These are phyloP conservation scores for Camellia lanceoleosa DNA, from an alignment of 148 eudicot species.

Conservation along the genomic window DNA sequence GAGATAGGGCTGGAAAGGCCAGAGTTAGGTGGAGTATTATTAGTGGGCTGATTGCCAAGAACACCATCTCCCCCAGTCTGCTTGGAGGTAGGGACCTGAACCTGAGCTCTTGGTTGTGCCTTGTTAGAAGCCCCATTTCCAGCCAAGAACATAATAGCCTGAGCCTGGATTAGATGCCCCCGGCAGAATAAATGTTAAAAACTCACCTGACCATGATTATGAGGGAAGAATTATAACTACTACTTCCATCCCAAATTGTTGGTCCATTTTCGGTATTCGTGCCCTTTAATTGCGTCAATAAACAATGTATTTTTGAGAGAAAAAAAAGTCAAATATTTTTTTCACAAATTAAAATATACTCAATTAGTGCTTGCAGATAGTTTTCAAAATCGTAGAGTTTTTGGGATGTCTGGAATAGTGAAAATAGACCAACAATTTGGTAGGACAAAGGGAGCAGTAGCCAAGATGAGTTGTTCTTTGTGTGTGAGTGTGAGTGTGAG, in stretches of 20 bases:
- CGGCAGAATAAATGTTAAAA: not conserved
- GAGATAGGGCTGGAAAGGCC: constrained; percentile 38
- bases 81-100: constrained; percentile 28
- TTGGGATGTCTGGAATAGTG: no score
- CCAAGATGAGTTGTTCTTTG: not conserved
- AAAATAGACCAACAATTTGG: no score
- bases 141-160: constrained; percentile 69
- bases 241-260: not conserved
- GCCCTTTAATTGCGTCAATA: no score
- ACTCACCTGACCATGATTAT: not conserved
- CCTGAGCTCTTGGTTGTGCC: constrained; percentile 31
- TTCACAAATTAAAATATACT: no score
- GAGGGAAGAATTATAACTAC: not conserved
- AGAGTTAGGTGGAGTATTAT: constrained; percentile 24
- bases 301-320: no score
- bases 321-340: no score
- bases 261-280: no score
- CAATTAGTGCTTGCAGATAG: no score
- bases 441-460: not conserved
- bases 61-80: constrained; percentile 25
- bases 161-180: constrained; percentile 38
- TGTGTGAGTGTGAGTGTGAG: not conserved
- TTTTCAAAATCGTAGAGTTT: no score
- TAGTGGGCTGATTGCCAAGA: constrained; percentile 17
- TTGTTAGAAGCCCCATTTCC: constrained; percentile 29